phyloP scores from a whole-genome alignment of 306 rosid genomes.

The Vigna unguiculata region DNA sequence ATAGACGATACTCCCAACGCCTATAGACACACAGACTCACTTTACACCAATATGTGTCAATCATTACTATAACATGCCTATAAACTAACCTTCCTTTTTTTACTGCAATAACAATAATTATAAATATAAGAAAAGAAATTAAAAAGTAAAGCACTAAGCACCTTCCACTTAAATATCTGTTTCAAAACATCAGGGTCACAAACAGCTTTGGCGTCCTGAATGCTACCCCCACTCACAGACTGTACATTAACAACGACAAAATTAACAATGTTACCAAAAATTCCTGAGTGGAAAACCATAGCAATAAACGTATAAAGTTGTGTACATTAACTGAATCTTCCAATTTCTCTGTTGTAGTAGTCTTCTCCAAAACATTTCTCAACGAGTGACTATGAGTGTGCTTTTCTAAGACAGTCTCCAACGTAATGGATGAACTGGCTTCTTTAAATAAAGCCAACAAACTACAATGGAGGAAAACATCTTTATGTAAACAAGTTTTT shows the following conservation, averaged over 20 bases:
- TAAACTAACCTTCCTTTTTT: neutral
- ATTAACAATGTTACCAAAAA: slow-evolving; percentile 3
- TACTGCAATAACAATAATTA: neutral
- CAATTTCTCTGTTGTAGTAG: slow-evolving; percentile 70
- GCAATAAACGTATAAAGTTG: slow-evolving; percentile 7
- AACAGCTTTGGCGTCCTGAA: slow-evolving; percentile 67
- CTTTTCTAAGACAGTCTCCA: slow-evolving; percentile 61
- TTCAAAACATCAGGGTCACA: slow-evolving; percentile 63
- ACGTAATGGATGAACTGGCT: slow-evolving; percentile 56
- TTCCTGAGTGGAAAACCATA: neutral
- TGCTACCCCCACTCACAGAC: slow-evolving; percentile 67
- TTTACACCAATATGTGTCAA: neutral
- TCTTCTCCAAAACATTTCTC: slow-evolving; percentile 53
- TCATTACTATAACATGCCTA: slow-evolving; percentile 6
- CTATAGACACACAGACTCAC: neutral
- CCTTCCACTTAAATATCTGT: slow-evolving; percentile 42
- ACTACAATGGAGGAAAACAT: slow-evolving; percentile 52
- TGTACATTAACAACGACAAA: slow-evolving; percentile 35
- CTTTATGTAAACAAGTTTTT: slow-evolving; percentile 3
- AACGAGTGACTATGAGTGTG: slow-evolving; percentile 52
- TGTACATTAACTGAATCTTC: slow-evolving; percentile 71
- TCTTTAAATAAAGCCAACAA: slow-evolving; percentile 62
- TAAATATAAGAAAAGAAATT: neutral
- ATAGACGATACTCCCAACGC: neutral
- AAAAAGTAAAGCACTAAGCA: neutral